Percentiles rank a stretch among this genome's conserved stretches.
These are phyloP conservation scores for Tagetes erecta DNA, from an alignment of 129 eudicot genomes.

Conservation along the genomic window DNA sequence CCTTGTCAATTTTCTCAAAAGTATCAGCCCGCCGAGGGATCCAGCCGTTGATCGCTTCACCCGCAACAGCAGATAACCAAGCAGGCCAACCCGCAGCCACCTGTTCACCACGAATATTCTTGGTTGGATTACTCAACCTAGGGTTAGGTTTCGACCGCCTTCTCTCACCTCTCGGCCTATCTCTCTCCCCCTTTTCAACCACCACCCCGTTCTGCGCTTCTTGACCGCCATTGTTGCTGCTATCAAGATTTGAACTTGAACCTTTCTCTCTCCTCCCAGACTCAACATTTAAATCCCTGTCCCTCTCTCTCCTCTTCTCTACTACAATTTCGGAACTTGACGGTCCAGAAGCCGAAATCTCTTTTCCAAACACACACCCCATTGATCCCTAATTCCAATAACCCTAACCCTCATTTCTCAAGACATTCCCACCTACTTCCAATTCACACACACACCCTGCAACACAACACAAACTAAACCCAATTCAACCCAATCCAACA, in stretches of 20 bases:
- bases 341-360: slow-evolving; percentile 64
- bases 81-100: slow-evolving; percentile 97
- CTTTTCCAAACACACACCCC: slow-evolving; percentile 96
- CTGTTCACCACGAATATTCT: slow-evolving; percentile 71
- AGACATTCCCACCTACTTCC: slow-evolving; percentile 37
- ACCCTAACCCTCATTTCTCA: slow-evolving; percentile 80
- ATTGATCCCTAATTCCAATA: slow-evolving; percentile 46
- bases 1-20: slow-evolving; percentile 87
- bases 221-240: slow-evolving; percentile 21
- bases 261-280: slow-evolving; percentile 68
- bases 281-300: slow-evolving; percentile 40
- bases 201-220: slow-evolving; percentile 40
- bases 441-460: slow-evolving; percentile 36
- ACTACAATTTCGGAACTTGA: slow-evolving; percentile 57
- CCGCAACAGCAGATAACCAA: slow-evolving; percentile 84
- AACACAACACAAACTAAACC: slow-evolving; percentile 8
- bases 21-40: slow-evolving; percentile 84
- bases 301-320: slow-evolving; percentile 45
- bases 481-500: neutral
- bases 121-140: slow-evolving; percentile 56
- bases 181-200: slow-evolving; percentile 31
- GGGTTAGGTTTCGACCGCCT: slow-evolving; percentile 55
- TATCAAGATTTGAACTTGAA: slow-evolving; percentile 32
- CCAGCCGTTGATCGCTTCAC: slow-evolving; percentile 92
- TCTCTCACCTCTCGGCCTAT: slow-evolving; percentile 43